phyloP scores from a whole-genome alignment of 1,139 yeast genomes.

The Hemisphaericaspora xylofermentans region DNA sequence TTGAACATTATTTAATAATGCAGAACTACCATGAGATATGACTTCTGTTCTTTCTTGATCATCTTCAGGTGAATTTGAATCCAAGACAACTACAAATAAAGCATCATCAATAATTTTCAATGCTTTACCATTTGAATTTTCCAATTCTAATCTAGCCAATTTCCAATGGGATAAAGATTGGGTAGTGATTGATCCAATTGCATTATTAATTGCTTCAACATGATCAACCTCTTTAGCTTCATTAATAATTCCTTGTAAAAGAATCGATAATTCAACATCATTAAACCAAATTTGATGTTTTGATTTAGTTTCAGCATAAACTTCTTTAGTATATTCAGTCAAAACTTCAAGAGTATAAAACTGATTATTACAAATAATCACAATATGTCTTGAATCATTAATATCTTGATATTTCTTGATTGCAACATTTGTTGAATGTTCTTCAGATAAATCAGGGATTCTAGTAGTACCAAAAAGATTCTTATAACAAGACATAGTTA shows the following conservation, averaged over 20 bases:
- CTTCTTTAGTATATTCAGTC: slow-evolving; percentile 34
- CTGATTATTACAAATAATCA: slow-evolving; percentile 61
- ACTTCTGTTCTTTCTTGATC: slow-evolving; percentile 47
- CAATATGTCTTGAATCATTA: slow-evolving; percentile 47
- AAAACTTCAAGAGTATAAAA: slow-evolving; percentile 62
- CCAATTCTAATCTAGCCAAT: slow-evolving; percentile 52
- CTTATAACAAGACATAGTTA: slow-evolving; percentile 66
- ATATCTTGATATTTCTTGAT: slow-evolving; percentile 27
- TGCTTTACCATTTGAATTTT: slow-evolving; percentile 41
- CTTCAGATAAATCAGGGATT: slow-evolving; percentile 43
- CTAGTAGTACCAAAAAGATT: slow-evolving; percentile 70
- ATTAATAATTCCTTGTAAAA: slow-evolving; percentile 50
- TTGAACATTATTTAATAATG: slow-evolving; percentile 59
- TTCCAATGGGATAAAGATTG: slow-evolving; percentile 67
- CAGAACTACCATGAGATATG: slow-evolving; percentile 66
- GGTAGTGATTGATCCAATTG: slow-evolving; percentile 70
- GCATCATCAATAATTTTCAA: slow-evolving; percentile 59
- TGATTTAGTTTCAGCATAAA: slow-evolving; percentile 20
- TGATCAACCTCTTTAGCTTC: slow-evolving; percentile 41
- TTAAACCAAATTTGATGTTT: slow-evolving; percentile 45
- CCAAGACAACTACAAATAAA: slow-evolving; percentile 66
- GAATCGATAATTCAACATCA: slow-evolving; percentile 53
- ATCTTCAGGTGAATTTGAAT: slow-evolving; percentile 51
- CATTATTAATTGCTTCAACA: slow-evolving; percentile 48
- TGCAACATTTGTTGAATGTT: slow-evolving; percentile 24